These are phyloP conservation scores for Starmerella vaccinii DNA, from an alignment of 805 yeast genomes.

Conservation along the genomic window DNA sequence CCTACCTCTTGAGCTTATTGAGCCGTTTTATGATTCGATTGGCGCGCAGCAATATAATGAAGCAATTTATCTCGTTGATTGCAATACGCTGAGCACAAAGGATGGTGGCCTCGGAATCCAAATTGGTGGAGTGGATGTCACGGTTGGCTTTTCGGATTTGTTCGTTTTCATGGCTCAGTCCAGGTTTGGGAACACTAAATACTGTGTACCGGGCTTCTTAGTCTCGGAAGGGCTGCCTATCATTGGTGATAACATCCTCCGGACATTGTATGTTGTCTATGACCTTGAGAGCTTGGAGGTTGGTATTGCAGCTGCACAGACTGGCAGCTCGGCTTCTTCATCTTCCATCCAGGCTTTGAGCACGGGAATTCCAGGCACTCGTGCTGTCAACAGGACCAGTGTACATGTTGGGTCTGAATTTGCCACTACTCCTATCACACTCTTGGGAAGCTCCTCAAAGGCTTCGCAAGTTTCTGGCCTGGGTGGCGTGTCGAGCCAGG, in stretches of 20 bases:
- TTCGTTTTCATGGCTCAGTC: conserved; percentile 6
- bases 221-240: conserved; percentile 23
- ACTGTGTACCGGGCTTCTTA: conserved; percentile 6
- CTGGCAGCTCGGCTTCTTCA: not conserved
- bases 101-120: not conserved
- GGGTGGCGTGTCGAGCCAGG: not conserved
- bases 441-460: not conserved
- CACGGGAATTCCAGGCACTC: not conserved
- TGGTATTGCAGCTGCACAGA: conserved; percentile 38
- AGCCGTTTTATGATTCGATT: conserved; percentile 13
- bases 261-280: conserved; percentile 47
- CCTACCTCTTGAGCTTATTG: conserved; percentile 32
- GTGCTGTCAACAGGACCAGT: not conserved
- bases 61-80: conserved; percentile 6
- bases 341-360: not conserved
- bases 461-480: not conserved
- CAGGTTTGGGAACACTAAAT: not conserved
- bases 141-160: conserved; percentile 14
- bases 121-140: conserved; percentile 20
- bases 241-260: conserved; percentile 48
- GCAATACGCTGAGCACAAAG: not conserved
- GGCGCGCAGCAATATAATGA: conserved; percentile 13
- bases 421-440: not conserved
- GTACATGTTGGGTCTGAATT: not conserved
- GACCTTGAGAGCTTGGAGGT: conserved; percentile 47